Evolutionary conservation across 495 filamentous ascomycete genomes (phyloP).

Genomic region (Xylaria intraflava): DNA sequence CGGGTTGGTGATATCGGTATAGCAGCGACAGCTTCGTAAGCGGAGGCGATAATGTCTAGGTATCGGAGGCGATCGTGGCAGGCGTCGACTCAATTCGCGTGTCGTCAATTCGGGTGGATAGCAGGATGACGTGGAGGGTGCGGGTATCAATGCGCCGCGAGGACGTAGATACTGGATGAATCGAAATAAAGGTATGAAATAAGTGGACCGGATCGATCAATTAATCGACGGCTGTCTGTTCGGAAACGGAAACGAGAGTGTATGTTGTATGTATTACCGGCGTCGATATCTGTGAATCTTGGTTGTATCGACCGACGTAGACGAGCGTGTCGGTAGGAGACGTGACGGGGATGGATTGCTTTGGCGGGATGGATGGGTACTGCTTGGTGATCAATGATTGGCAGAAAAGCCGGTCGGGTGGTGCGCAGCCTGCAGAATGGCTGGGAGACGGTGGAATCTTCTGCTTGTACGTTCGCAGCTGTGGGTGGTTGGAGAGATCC

Average conservation of each 20-base stretch:
- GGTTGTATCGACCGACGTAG: not conserved
- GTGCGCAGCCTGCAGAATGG: conserved; percentile 4
- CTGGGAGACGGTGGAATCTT: conserved; percentile 6
- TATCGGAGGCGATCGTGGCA: conserved; percentile 1
- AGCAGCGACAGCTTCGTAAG: not conserved
- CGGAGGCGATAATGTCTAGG: not conserved
- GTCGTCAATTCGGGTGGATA: conserved; percentile 8
- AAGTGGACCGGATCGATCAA: conserved; percentile 1
- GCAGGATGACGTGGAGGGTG: conserved; percentile 9
- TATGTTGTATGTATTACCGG: not conserved
- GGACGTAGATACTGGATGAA: not conserved
- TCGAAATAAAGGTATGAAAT: not conserved
- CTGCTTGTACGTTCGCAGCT: not conserved
- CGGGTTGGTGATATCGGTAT: not conserved
- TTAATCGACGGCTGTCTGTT: not conserved
- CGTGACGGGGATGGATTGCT: not conserved
- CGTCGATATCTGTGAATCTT: not conserved
- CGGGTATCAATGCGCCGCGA: conserved; percentile 8
- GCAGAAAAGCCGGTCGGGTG: conserved; percentile 1
- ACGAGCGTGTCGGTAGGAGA: not conserved
- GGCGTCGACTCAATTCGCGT: conserved; percentile 8
- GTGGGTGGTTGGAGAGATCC: conserved; percentile 9
- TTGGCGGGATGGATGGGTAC: conserved; percentile 4
- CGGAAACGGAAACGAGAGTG: not conserved
- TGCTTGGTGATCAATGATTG: conserved; percentile 5